Percentiles rank a stretch among this genome's conserved stretches.
These are phyloP conservation scores for Phoenix dactylifera DNA, from an alignment of 176 grass and related monocot species.

Conservation along the genomic window DNA sequence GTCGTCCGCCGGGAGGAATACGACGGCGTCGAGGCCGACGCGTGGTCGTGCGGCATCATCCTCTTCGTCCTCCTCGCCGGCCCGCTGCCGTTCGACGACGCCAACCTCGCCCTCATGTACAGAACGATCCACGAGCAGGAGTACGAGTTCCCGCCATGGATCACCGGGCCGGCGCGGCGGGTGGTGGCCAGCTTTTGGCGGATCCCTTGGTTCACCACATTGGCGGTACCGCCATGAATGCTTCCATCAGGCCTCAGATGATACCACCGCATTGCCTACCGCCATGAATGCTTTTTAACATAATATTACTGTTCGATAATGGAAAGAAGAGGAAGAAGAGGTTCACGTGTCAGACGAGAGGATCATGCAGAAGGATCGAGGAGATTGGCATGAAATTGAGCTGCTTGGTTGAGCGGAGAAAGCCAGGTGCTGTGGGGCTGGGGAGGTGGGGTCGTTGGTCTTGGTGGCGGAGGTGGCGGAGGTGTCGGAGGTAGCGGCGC, in stretches of 20 bases:
- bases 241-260: slow-evolving; percentile 11
- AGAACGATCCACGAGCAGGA: slow-evolving; percentile 36
- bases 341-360: slow-evolving; percentile 55
- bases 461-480: slow-evolving; percentile 37
- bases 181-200: slow-evolving; percentile 39
- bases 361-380: slow-evolving; percentile 44
- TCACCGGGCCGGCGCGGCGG: slow-evolving; percentile 30
- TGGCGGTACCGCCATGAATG: slow-evolving; percentile 33
- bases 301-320: slow-evolving; percentile 67
- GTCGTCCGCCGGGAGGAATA: slow-evolving; percentile 47
- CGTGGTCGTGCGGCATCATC: slow-evolving; percentile 79
- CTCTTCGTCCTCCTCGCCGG: slow-evolving; percentile 74
- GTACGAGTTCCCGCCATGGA: slow-evolving; percentile 40
- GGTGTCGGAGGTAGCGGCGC: slow-evolving; percentile 53
- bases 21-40: slow-evolving; percentile 73
- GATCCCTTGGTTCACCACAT: slow-evolving; percentile 30
- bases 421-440: background rate
- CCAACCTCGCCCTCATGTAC: slow-evolving; percentile 54
- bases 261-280: slow-evolving; percentile 2
- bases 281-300: slow-evolving; percentile 71
- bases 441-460: slow-evolving; percentile 18
- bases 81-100: slow-evolving; percentile 58
- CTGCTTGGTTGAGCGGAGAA: slow-evolving; percentile 31
- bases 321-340: slow-evolving; percentile 25
- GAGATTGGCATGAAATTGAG: slow-evolving; percentile 41